Conservation (phyloP, 163 green algal species). For the Scenedesmus sp. region DNA sequence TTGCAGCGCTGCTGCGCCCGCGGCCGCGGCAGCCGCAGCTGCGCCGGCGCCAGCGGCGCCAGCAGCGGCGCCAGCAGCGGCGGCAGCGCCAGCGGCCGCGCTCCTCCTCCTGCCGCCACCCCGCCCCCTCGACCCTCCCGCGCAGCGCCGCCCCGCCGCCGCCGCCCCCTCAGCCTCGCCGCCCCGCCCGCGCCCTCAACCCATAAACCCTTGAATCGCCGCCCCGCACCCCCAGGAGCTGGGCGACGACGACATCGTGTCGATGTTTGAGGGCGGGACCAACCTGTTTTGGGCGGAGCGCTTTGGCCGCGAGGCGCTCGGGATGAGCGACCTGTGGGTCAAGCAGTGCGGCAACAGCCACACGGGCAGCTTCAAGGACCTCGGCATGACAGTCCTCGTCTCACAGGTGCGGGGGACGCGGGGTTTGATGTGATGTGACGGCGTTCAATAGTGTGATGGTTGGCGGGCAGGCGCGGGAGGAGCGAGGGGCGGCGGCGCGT, state of each 20-base stretch:
- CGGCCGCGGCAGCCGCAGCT: not conserved
- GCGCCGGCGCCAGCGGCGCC: not conserved
- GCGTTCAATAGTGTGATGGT: no score
- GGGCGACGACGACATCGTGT: slow-evolving; percentile 95
- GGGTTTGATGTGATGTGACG: no score
- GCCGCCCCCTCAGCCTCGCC: no score
- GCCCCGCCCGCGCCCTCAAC: not conserved
- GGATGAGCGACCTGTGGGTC: slow-evolving; percentile 98
- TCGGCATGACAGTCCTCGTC: slow-evolving; percentile 99
- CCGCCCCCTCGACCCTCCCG: no score
- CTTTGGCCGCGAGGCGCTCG: slow-evolving; percentile 91
- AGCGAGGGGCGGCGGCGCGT: no score
- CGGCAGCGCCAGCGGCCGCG: no score
- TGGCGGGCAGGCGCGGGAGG: no score
- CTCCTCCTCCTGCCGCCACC: no score
- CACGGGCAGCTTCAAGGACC: slow-evolving; percentile 99
- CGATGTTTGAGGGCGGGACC: slow-evolving; percentile 99
- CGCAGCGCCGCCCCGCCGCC: no score
- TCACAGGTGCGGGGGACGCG: slow-evolving; percentile 70
- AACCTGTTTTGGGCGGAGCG: slow-evolving; percentile 99
- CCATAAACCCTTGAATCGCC: not conserved
- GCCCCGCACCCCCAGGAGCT: slow-evolving; percentile 66
- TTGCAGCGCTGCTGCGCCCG: no score
- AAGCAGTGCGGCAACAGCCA: slow-evolving; percentile 99
- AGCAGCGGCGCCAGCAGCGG: no score